Evolutionary conservation across 2,329 filamentous ascomycete genomes (phyloP).

Genomic region (Ophiocordyceps unilateralis): DNA sequence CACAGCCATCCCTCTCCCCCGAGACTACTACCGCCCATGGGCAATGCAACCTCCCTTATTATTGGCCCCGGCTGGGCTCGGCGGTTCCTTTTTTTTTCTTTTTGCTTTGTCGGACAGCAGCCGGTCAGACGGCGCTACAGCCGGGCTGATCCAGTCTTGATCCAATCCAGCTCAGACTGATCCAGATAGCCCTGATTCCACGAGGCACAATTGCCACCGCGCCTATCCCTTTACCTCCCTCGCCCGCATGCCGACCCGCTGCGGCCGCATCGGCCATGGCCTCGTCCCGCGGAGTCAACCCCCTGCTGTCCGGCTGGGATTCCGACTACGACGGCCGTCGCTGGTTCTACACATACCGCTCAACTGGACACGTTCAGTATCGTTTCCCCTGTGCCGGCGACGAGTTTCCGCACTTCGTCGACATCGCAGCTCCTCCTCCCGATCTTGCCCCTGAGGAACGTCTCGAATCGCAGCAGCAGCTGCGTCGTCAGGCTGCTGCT

Average conservation of each 20-base stretch:
- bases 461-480: constrained; percentile 33
- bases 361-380: constrained; percentile 36
- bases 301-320: constrained; percentile 36
- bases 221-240: background rate
- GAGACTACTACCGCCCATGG: too few relatives aligned
- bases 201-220: background rate
- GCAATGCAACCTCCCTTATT: background rate
- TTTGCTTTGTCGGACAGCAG: background rate
- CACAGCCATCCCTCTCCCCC: too few relatives aligned
- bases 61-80: background rate
- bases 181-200: background rate
- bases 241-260: background rate
- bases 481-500: constrained; percentile 10
- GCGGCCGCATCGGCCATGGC: constrained; percentile 8
- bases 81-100: background rate
- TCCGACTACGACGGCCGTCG: constrained; percentile 38
- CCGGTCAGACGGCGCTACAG: background rate
- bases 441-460: constrained; percentile 33
- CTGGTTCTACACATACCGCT: constrained; percentile 40
- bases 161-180: background rate
- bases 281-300: constrained; percentile 2
- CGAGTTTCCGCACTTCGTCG: constrained; percentile 36
- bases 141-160: background rate
- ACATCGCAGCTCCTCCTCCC: constrained; percentile 17
- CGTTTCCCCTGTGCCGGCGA: constrained; percentile 39